Conservation (phyloP, 1,284 basidiomycete genomes). For the Cryptococcus hybrid region DNA sequence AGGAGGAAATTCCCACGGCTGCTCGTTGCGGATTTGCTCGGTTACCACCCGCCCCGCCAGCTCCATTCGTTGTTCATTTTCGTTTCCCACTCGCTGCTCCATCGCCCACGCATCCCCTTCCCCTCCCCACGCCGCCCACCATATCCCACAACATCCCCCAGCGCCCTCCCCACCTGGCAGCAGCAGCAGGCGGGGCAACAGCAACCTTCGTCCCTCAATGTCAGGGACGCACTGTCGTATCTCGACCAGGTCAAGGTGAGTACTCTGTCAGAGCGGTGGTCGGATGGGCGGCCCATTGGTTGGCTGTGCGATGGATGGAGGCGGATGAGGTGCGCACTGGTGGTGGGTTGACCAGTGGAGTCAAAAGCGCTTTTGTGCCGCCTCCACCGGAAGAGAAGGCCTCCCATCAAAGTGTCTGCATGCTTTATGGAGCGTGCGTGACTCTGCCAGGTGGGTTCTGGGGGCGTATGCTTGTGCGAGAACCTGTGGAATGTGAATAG, state of each 20-base stretch:
- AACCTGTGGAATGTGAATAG: not conserved
- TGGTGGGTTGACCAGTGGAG: not conserved
- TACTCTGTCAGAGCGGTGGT: constrained; percentile 1
- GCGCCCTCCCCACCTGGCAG: not conserved
- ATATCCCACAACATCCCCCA: not conserved
- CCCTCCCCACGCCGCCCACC: not conserved
- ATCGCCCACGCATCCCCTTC: no score
- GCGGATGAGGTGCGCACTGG: not conserved
- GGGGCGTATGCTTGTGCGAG: no score
- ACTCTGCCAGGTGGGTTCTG: no score
- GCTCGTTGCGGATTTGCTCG: no score
- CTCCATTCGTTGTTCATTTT: no score
- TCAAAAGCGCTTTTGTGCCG: not conserved
- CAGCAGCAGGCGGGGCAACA: not conserved
- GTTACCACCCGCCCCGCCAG: no score
- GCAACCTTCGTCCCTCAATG: constrained; percentile 48
- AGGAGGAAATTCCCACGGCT: no score
- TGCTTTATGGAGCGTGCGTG: no score
- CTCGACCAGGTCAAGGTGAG: constrained; percentile 87
- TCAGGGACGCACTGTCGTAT: constrained; percentile 88
- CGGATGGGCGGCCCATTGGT: not conserved
- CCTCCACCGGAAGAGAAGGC: not conserved
- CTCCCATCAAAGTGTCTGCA: no score
- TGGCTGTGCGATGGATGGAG: not conserved
- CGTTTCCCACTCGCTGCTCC: no score